Evolutionary conservation across 495 filamentous ascomycete species (phyloP).

Genomic region (Hypoxylon perforatum): DNA sequence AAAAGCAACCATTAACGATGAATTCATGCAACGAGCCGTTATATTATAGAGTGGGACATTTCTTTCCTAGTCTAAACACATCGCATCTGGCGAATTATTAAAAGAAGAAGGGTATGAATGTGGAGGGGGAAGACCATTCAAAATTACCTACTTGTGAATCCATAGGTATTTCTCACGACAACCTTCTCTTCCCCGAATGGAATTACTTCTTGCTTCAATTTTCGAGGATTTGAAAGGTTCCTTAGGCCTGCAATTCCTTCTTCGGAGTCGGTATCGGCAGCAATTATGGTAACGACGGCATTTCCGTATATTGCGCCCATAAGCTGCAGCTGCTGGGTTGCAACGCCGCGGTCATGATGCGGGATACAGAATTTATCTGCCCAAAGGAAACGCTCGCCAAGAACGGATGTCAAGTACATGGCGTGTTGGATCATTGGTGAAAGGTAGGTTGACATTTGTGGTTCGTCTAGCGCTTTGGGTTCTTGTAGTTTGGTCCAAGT

Average conservation of each 20-base stretch:
- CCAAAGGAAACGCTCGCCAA: constrained; percentile 39
- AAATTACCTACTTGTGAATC: no score
- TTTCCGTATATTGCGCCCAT: constrained; percentile 40
- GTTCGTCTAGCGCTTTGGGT: not conserved
- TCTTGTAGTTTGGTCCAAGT: not conserved
- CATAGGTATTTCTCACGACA: no score
- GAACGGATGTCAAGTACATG: constrained; percentile 15
- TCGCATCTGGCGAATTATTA: no score
- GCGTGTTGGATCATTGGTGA: constrained; percentile 29
- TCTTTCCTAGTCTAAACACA: no score
- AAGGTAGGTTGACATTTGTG: not conserved
- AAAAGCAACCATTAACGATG: no score
- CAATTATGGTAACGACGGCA: constrained; percentile 35
- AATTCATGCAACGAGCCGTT: no score
- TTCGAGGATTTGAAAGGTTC: constrained; percentile 17
- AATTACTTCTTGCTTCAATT: constrained; percentile 7
- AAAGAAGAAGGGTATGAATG: no score
- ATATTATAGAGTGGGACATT: no score
- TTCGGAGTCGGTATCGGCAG: constrained; percentile 22
- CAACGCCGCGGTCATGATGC: constrained; percentile 21
- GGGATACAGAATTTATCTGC: constrained; percentile 34
- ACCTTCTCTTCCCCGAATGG: not conserved
- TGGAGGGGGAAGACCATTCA: no score
- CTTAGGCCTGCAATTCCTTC: constrained; percentile 27
- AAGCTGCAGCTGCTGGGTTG: constrained; percentile 4